Evolutionary conservation across 139 green algal species (phyloP).

Genomic region (Tetratostichococcus sp.): DNA sequence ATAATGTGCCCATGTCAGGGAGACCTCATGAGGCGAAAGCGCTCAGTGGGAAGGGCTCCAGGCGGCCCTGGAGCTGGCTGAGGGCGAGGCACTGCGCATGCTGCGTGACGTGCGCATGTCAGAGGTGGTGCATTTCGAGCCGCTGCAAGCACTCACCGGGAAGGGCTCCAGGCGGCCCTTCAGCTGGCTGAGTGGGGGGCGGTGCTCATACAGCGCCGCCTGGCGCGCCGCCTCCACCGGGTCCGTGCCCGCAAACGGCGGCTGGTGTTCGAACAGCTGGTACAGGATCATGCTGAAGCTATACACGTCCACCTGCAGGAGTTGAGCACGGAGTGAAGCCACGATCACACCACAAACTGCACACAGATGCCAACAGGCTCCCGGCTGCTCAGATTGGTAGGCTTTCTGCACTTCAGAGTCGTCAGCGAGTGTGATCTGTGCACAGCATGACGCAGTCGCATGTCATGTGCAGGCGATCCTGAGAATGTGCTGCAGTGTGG

Average conservation of each 20-base stretch:
- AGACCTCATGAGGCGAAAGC: too few species aligned
- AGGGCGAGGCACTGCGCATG: too few species aligned
- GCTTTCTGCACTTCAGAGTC: not conserved
- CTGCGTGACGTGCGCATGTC: too few species aligned
- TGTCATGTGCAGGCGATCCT: not conserved
- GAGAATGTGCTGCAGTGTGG: not conserved
- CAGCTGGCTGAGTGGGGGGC: slow-evolving; percentile 19
- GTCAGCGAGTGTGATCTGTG: too few species aligned
- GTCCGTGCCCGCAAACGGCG: slow-evolving; percentile 48
- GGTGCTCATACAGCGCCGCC: slow-evolving; percentile 42
- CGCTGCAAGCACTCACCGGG: not conserved
- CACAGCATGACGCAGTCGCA: too few species aligned
- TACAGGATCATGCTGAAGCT: slow-evolving; percentile 54
- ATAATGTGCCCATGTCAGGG: too few species aligned
- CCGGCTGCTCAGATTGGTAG: too few species aligned
- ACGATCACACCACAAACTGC: too few species aligned
- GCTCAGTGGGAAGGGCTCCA: too few species aligned
- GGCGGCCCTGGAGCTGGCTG: too few species aligned
- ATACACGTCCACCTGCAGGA: slow-evolving; percentile 7
- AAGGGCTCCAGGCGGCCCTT: slow-evolving; percentile 10
- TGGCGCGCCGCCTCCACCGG: slow-evolving; percentile 45
- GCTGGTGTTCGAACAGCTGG: slow-evolving; percentile 47
- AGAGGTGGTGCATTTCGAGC: too few species aligned
- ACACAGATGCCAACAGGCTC: too few species aligned
- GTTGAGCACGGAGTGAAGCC: not conserved